Conservation (phyloP, 139 green algal species). For the Protoeuglena noctilucae region DNA sequence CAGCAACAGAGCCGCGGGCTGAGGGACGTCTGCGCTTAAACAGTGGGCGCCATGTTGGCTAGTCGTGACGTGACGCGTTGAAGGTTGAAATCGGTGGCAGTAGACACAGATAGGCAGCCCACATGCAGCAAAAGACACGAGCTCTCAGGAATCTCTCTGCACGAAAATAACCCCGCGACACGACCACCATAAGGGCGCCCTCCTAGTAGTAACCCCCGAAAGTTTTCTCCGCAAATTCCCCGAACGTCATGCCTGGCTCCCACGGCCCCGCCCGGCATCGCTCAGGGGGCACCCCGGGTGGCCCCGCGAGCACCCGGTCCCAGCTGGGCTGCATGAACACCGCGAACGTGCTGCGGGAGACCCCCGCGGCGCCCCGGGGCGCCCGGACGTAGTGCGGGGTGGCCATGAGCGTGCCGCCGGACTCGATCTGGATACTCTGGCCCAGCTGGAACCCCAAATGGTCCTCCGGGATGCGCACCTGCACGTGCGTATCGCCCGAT, state of each 20-base stretch:
- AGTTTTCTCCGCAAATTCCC: constrained; percentile 1
- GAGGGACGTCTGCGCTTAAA: no score
- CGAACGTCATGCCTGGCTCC: constrained; percentile 1
- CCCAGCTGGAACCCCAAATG: constrained; percentile 22
- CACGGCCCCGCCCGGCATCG: neutral
- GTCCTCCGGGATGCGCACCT: constrained; percentile 6
- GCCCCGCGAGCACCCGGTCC: constrained; percentile 6
- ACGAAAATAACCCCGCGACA: no score
- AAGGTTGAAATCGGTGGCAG: no score
- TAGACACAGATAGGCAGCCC: no score
- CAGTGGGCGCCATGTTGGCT: no score
- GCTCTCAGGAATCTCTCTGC: no score
- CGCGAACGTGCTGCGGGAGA: constrained; percentile 18
- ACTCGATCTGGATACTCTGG: constrained; percentile 16
- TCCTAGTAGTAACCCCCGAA: constrained; percentile 6
- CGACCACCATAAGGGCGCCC: no score
- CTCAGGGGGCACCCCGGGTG: neutral
- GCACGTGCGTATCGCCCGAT: neutral
- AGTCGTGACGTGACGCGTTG: no score
- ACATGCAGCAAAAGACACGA: no score
- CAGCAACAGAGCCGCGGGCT: no score
- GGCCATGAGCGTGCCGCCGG: constrained; percentile 16
- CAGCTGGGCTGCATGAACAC: constrained; percentile 24
- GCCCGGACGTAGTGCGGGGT: constrained; percentile 19
- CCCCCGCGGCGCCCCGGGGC: neutral